phyloP scores from a whole-genome alignment of 768 basidiomycete species.

The Lentinula edodes region DNA sequence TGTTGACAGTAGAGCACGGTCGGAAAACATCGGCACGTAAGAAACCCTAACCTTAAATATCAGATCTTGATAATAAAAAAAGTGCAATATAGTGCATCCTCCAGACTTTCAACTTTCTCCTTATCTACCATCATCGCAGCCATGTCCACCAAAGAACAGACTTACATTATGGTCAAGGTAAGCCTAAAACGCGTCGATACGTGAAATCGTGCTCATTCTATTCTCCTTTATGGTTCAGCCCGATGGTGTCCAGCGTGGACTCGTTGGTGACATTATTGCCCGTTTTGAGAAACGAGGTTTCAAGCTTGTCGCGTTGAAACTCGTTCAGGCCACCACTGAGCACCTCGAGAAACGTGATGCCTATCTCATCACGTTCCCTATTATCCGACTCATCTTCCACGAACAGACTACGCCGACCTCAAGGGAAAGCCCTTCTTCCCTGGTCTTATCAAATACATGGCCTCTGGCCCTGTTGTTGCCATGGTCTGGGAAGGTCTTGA shows the following conservation, averaged over 20 bases:
- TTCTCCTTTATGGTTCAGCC: slow-evolving; percentile 47
- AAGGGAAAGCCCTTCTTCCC: slow-evolving; percentile 94
- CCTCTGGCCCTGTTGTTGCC: slow-evolving; percentile 89
- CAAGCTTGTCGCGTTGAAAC: slow-evolving; percentile 94
- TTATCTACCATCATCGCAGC: slow-evolving; percentile 24
- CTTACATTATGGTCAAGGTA: slow-evolving; percentile 99
- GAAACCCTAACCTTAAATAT: slow-evolving; percentile 22
- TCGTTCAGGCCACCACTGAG: slow-evolving; percentile 69
- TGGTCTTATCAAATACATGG: slow-evolving; percentile 94
- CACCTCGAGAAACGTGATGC: slow-evolving; percentile 85
- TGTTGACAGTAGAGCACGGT: not conserved
- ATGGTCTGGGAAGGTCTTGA: slow-evolving; percentile 96
- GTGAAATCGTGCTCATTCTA: not conserved
- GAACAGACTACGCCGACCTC: slow-evolving; percentile 91
- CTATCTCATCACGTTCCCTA: slow-evolving; percentile 12
- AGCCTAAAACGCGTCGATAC: not conserved
- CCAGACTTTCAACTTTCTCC: slow-evolving; percentile 8
- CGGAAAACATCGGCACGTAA: slow-evolving; percentile 7
- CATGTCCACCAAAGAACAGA: slow-evolving; percentile 80
- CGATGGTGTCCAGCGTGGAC: slow-evolving; percentile 96
- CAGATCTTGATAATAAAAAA: slow-evolving; percentile 24
- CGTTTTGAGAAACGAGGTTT: slow-evolving; percentile 98
- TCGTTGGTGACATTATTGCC: slow-evolving; percentile 92
- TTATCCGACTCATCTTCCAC: slow-evolving; percentile 4
- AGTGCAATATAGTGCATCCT: not conserved